These are phyloP conservation scores for Rubroboletus pulcherrimus DNA, from an alignment of 768 basidiomycete genomes.

Conservation along the genomic window DNA sequence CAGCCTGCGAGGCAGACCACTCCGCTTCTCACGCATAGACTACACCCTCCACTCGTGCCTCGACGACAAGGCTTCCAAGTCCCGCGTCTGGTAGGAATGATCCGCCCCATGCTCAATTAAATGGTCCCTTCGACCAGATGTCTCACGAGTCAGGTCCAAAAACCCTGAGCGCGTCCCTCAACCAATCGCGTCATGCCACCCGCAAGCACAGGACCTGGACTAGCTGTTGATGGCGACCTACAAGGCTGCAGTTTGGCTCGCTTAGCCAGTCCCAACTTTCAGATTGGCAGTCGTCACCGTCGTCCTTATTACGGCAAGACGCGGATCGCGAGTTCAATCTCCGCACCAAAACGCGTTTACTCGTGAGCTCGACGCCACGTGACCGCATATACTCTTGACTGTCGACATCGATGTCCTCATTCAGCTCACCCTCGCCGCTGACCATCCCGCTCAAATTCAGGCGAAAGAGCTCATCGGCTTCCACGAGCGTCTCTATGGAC, in stretches of 20 bases:
- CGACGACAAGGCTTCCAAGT: too few relatives aligned
- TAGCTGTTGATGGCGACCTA: too few relatives aligned
- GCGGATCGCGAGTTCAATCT: conserved; percentile 23
- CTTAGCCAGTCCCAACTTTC: too few relatives aligned
- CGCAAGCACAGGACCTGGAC: too few relatives aligned
- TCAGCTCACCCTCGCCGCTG: conserved; percentile 6
- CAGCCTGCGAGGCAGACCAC: too few relatives aligned
- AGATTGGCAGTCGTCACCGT: background rate
- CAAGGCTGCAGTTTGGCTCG: too few relatives aligned
- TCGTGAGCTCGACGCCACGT: conserved; percentile 22
- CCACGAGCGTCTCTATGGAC: conserved; percentile 5
- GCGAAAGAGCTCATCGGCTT: conserved; percentile 24
- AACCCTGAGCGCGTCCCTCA: background rate
- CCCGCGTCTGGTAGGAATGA: background rate
- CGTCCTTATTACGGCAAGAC: conserved; percentile 12
- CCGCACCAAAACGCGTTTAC: conserved; percentile 36
- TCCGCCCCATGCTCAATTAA: background rate
- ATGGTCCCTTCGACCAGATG: background rate
- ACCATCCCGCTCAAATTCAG: conserved; percentile 19
- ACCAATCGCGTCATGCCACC: background rate
- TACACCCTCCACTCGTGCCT: too few relatives aligned
- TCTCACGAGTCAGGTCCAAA: background rate
- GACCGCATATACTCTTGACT: conserved; percentile 29
- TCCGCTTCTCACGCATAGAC: too few relatives aligned
- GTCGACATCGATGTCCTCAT: conserved; percentile 28